Evolutionary conservation across 148 eudicot species (phyloP).

Genomic region (Nepenthes gracilis): DNA sequence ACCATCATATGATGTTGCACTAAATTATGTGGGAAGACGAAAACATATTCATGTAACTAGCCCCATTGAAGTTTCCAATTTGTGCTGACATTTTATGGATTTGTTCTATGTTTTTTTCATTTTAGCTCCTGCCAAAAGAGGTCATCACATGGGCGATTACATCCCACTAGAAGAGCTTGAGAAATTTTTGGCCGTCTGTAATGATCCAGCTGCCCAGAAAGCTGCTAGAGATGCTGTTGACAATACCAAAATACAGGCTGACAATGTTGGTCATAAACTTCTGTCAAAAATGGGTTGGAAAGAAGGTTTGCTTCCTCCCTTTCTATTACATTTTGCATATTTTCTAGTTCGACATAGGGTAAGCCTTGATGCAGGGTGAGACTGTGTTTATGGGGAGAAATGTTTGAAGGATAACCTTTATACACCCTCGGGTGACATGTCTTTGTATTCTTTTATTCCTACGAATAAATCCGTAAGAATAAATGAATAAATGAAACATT

Average conservation of each 20-base stretch:
- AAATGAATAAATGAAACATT: too few species aligned
- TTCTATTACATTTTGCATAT: neutral
- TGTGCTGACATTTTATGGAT: neutral
- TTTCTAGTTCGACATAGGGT: too few species aligned
- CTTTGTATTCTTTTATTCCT: too few species aligned
- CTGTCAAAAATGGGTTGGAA: constrained; percentile 98
- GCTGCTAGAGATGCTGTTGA: constrained; percentile 62
- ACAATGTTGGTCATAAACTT: constrained; percentile 94
- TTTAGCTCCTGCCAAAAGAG: constrained; percentile 51
- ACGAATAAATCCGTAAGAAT: too few species aligned
- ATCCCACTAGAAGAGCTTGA: constrained; percentile 89
- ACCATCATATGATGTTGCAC: too few species aligned
- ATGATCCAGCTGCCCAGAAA: constrained; percentile 69
- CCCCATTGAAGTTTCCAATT: neutral
- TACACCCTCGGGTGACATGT: too few species aligned
- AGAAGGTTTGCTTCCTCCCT: constrained; percentile 48
- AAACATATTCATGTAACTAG: too few species aligned
- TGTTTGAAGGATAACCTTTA: too few species aligned
- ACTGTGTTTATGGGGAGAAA: too few species aligned
- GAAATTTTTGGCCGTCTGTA: constrained; percentile 76
- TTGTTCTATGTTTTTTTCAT: neutral
- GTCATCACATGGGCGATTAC: constrained; percentile 99
- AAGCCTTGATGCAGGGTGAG: too few species aligned
- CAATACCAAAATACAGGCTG: constrained; percentile 78
- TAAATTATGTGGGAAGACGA: too few species aligned